A percentile compares a stretch with the other conserved stretches of the same genome.
These are phyloP conservation scores for Pseudocohnilembus persalinus DNA, from an alignment of 169 alveolate genomes.

Conservation along the genomic window DNA sequence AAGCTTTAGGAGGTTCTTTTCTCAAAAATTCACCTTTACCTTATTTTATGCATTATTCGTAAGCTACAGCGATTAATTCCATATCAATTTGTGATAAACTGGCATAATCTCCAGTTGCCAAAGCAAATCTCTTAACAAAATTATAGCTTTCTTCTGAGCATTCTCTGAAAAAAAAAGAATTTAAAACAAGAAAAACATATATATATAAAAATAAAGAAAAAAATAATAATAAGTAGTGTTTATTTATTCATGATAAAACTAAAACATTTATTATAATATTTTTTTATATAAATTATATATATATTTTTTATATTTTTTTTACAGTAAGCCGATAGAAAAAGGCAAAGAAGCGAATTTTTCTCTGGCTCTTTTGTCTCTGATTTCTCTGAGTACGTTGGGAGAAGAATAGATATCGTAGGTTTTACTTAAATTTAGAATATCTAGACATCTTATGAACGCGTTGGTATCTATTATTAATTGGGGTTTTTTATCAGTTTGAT, in stretches of 20 bases:
- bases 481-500: neutral
- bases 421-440: constrained; percentile 22
- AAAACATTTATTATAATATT: too few relatives aligned
- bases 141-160: constrained; percentile 17
- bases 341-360: constrained; percentile 24
- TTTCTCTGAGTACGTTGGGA: constrained; percentile 24
- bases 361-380: constrained; percentile 40
- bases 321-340: neutral
- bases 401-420: constrained; percentile 29
- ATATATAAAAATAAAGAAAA: too few relatives aligned
- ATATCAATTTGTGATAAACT: constrained; percentile 32
- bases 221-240: too few relatives aligned
- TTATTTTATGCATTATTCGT: constrained; percentile 19
- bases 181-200: too few relatives aligned
- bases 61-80: constrained; percentile 40
- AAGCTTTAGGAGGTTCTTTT: constrained; percentile 12
- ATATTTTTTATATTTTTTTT: too few relatives aligned
- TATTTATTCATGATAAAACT: too few relatives aligned
- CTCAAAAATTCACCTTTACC: constrained; percentile 17
- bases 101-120: constrained; percentile 37
- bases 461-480: constrained; percentile 39
- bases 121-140: constrained; percentile 25
- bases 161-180: too few relatives aligned
- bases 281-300: too few relatives aligned
- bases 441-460: constrained; percentile 42